Evolutionary conservation across 1,284 basidiomycete species (phyloP).

Genomic region (Ustilago hordei): DNA sequence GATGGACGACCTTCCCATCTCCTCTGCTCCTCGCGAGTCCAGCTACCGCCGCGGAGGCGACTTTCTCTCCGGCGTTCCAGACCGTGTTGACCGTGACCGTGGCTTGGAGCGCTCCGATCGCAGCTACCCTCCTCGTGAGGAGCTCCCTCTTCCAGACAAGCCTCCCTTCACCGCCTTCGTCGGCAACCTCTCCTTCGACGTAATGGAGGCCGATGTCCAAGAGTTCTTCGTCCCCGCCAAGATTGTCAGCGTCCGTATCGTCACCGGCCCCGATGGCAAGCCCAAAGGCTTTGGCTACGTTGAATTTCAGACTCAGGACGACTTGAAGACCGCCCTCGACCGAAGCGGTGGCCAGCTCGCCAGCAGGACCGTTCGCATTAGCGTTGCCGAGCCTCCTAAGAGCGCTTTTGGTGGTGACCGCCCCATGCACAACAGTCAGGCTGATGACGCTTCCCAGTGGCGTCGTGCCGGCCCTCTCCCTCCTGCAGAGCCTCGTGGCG

Average conservation of each 20-base stretch:
- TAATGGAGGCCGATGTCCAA: conserved; percentile 84
- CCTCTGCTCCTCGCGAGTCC: conserved; percentile 53
- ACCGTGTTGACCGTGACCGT: conserved; percentile 59
- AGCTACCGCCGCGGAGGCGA: conserved; percentile 55
- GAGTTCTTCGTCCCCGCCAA: conserved; percentile 73
- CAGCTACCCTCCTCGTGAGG: conserved; percentile 76
- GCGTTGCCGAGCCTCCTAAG: conserved; percentile 89
- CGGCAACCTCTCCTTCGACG: conserved; percentile 94
- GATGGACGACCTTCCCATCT: conserved; percentile 66
- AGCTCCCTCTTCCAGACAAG: conserved; percentile 90
- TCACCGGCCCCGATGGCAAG: conserved; percentile 86
- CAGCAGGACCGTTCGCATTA: conserved; percentile 85
- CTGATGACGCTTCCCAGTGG: conserved; percentile 77
- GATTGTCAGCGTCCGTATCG: conserved; percentile 87
- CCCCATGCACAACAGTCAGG: conserved; percentile 65
- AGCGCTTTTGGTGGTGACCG: conserved; percentile 46
- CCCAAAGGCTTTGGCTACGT: conserved; percentile 98
- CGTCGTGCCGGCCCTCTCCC: conserved; percentile 84
- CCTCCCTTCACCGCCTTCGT: conserved; percentile 96
- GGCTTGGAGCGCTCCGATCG: conserved; percentile 54
- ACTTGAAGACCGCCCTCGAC: conserved; percentile 79
- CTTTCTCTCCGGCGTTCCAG: conserved; percentile 54
- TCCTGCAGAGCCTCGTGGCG: conserved; percentile 48
- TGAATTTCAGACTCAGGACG: conserved; percentile 87
- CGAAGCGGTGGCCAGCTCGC: conserved; percentile 73